Evolutionary conservation across 768 basidiomycete species (phyloP).

Genomic region (Mrakia blollopis): DNA sequence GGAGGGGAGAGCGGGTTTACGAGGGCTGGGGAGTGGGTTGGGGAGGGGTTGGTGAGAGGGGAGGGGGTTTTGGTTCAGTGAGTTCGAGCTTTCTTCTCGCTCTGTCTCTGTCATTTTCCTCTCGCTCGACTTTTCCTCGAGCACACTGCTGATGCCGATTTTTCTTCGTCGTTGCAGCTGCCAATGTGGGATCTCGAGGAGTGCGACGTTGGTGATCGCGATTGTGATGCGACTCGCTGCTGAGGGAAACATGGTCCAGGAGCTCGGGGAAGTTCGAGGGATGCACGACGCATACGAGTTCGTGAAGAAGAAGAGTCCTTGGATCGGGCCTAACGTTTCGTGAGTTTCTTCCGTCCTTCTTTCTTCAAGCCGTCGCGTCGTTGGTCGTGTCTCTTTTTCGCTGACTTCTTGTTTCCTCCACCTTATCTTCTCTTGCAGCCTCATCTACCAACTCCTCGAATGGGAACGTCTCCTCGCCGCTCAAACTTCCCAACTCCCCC

Average conservation of each 20-base stretch:
- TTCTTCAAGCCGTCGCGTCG: neutral
- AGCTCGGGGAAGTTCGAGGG: constrained; percentile 47
- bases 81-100: constrained; percentile 38
- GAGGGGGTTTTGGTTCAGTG: constrained; percentile 82
- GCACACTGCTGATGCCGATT: neutral
- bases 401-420: constrained; percentile 36
- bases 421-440: constrained; percentile 48
- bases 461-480: constrained; percentile 62
- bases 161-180: constrained; percentile 53
- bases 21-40: constrained; percentile 73
- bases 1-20: constrained; percentile 61
- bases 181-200: constrained; percentile 88
- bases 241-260: constrained; percentile 50
- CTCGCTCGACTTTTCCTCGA: too few relatives aligned
- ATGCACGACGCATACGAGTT: constrained; percentile 87
- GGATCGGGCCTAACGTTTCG: constrained; percentile 92
- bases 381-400: neutral
- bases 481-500: constrained; percentile 32
- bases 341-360: constrained; percentile 49
- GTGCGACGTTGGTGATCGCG: constrained; percentile 82
- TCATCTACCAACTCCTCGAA: constrained; percentile 89
- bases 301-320: constrained; percentile 82
- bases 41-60: constrained; percentile 65
- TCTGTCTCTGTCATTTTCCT: neutral
- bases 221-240: constrained; percentile 90